Evolutionary conservation across 257 asterid species (phyloP).

Genomic region (Orobanche coerulescens): DNA sequence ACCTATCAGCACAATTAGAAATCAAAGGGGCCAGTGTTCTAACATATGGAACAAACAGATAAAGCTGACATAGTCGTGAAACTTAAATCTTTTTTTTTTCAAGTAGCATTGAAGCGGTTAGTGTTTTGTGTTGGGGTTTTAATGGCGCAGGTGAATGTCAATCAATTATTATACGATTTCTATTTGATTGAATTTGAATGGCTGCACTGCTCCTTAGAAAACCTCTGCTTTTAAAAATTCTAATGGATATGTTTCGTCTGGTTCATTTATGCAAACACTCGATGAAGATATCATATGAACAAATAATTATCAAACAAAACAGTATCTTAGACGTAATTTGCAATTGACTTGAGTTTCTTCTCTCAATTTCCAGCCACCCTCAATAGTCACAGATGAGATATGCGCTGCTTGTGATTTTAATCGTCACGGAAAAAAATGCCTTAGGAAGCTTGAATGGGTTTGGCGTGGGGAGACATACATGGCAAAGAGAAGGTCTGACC

Average conservation of each 20-base stretch:
- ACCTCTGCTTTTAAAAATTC: slow-evolving; percentile 7
- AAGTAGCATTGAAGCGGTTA: neutral
- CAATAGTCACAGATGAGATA: slow-evolving; percentile 90
- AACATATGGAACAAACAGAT: neutral
- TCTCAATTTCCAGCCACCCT: slow-evolving; percentile 67
- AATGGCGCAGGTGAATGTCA: slow-evolving; percentile 3
- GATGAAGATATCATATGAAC: slow-evolving; percentile 15
- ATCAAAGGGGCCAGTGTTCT: slow-evolving; percentile 3
- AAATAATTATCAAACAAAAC: slow-evolving; percentile 12
- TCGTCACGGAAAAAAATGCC: slow-evolving; percentile 97
- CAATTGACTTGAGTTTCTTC: slow-evolving; percentile 26
- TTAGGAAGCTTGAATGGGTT: slow-evolving; percentile 97
- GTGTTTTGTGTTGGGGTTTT: slow-evolving; percentile 8
- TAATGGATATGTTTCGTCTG: neutral
- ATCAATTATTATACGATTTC: neutral
- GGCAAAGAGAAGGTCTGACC: slow-evolving; percentile 87
- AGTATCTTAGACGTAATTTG: slow-evolving; percentile 17
- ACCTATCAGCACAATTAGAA: slow-evolving; percentile 8
- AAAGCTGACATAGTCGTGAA: slow-evolving; percentile 13
- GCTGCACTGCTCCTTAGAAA: slow-evolving; percentile 4
- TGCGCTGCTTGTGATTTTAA: slow-evolving; percentile 98
- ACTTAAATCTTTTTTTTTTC: slow-evolving; percentile 1
- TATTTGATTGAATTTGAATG: slow-evolving; percentile 10
- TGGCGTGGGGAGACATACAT: slow-evolving; percentile 98
- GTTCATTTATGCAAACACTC: slow-evolving; percentile 13